Evolutionary conservation across 2,329 filamentous ascomycete genomes (phyloP).

Genomic region (Orbilia oligospora): DNA sequence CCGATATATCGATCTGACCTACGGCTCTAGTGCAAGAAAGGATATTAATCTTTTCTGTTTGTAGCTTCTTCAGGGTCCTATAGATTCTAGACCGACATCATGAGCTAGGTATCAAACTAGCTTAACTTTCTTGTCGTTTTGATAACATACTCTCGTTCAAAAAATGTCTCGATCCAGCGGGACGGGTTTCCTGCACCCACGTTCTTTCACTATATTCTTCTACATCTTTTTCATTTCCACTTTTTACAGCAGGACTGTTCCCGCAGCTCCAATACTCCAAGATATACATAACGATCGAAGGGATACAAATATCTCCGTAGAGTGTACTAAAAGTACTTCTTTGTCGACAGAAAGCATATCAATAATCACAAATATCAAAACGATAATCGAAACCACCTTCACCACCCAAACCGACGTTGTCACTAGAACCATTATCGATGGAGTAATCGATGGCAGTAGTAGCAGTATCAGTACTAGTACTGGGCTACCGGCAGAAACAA

Average conservation of each 20-base stretch:
- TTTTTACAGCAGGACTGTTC: constrained; percentile 3
- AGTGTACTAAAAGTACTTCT: not conserved
- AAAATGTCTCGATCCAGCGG: constrained; percentile 24
- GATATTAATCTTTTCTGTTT: constrained; percentile 1
- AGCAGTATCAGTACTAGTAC: not conserved
- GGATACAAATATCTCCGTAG: not conserved
- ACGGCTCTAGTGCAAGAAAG: not conserved
- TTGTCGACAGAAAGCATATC: not conserved
- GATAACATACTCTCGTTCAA: constrained; percentile 8
- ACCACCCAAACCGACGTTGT: constrained; percentile 15
- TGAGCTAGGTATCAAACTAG: constrained; percentile 4
- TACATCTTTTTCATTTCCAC: not conserved
- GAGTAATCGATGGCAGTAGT: not conserved
- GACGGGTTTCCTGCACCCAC: constrained; percentile 31
- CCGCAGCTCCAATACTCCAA: constrained; percentile 3
- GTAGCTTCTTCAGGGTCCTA: not conserved
- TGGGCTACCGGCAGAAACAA: not conserved
- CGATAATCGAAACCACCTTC: constrained; percentile 25
- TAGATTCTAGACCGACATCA: constrained; percentile 12
- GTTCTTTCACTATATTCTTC: constrained; percentile 4
- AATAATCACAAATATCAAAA: not conserved
- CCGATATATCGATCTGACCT: not conserved
- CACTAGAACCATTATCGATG: not conserved
- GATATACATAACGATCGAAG: not conserved
- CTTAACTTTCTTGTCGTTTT: not conserved